Percentiles rank a stretch among this genome's conserved stretches.
Evolutionary conservation across 2,329 filamentous ascomycete genomes (phyloP).

Genomic region (Amauroascus verrucosus): DNA sequence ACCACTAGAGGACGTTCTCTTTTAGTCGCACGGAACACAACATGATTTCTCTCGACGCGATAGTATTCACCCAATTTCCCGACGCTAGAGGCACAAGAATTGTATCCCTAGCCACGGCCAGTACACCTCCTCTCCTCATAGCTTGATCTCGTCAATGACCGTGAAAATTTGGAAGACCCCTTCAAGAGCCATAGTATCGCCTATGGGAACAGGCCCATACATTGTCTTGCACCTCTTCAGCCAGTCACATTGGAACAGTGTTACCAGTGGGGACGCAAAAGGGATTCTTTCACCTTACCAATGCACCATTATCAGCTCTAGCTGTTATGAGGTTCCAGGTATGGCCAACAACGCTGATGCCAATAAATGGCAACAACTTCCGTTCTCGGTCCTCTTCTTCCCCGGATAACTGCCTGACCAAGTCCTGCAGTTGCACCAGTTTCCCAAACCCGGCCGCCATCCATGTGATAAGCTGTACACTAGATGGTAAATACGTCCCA

Average conservation of each 20-base stretch:
- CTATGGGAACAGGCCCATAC: constrained; percentile 4
- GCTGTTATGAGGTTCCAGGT: constrained; percentile 8
- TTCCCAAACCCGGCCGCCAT: constrained; percentile 11
- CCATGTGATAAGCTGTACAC: constrained; percentile 11
- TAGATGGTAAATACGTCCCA: constrained; percentile 10
- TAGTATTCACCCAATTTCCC: too few relatives aligned
- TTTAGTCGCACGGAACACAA: too few relatives aligned
- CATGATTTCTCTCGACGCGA: too few relatives aligned
- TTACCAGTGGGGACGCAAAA: neutral
- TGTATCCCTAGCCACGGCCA: constrained; percentile 8
- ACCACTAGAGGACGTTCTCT: too few relatives aligned
- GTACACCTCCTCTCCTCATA: constrained; percentile 7
- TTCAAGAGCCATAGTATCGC: neutral
- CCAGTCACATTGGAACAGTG: neutral
- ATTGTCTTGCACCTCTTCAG: neutral
- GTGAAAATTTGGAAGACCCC: constrained; percentile 3
- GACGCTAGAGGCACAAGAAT: constrained; percentile 9
- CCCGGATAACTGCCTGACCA: neutral
- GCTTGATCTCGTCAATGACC: neutral
- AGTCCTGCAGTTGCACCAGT: neutral
- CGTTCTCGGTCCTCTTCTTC: too few relatives aligned
- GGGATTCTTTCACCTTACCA: constrained; percentile 5
- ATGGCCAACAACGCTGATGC: constrained; percentile 9
- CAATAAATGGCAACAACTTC: neutral
- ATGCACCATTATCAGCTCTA: constrained; percentile 2